Percentiles rank a stretch among this genome's conserved stretches.
phyloP scores from a whole-genome alignment of 768 basidiomycete species.

The Rhizopogon vesiculosus region DNA sequence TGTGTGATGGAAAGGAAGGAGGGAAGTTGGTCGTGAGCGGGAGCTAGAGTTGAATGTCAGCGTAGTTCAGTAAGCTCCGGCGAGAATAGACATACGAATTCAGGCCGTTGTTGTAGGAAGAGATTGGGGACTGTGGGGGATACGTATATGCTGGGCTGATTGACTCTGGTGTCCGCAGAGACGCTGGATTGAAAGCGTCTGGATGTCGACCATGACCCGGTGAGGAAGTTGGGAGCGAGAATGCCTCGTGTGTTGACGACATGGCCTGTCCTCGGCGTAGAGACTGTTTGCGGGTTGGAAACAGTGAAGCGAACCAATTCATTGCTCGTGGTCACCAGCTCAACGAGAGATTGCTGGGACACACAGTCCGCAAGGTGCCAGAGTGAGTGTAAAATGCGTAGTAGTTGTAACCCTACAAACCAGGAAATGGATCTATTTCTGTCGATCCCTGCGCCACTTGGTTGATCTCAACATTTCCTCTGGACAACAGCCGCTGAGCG shows the following conservation, averaged over 20 bases:
- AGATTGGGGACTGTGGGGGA: conserved; percentile 57
- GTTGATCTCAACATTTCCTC: background rate
- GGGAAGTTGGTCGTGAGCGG: conserved; percentile 44
- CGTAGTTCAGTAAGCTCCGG: conserved; percentile 1
- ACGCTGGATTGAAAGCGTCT: conserved; percentile 56
- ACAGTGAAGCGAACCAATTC: conserved; percentile 73
- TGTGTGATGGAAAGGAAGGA: conserved; percentile 70
- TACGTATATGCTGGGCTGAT: conserved; percentile 64
- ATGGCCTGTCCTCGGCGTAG: conserved; percentile 61
- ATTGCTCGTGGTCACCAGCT: conserved; percentile 32
- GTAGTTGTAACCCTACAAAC: background rate
- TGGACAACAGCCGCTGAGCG: too few species aligned
- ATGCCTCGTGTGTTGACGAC: conserved; percentile 81
- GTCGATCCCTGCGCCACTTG: background rate
- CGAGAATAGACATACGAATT: conserved; percentile 38
- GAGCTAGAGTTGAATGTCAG: conserved; percentile 22
- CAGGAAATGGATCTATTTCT: conserved; percentile 5
- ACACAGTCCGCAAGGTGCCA: background rate
- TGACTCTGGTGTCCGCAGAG: conserved; percentile 45
- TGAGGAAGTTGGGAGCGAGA: conserved; percentile 76
- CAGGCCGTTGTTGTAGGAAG: conserved; percentile 57
- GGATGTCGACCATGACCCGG: conserved; percentile 50
- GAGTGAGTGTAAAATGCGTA: conserved; percentile 1
- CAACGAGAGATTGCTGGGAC: background rate
- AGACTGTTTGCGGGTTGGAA: conserved; percentile 45